Evolutionary conservation across 208 protist species (phyloP).

Genomic region (Strigomonas galati): DNA sequence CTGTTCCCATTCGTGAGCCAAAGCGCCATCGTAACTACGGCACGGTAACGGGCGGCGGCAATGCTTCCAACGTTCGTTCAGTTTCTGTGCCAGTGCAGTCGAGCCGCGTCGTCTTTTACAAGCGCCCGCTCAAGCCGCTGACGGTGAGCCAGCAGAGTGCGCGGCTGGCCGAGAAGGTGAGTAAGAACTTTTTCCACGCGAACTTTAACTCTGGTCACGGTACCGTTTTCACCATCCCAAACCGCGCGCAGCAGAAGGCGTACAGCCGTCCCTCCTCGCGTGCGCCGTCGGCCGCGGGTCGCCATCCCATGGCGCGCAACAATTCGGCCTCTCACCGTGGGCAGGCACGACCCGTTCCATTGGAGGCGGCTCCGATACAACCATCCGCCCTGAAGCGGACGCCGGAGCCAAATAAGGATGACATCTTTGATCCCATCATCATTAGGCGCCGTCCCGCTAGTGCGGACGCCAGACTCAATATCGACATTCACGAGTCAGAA

Average conservation of each 20-base stretch:
- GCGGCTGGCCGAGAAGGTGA: slow-evolving; percentile 57
- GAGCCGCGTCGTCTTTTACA: slow-evolving; percentile 42
- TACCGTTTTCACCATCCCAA: slow-evolving; percentile 64
- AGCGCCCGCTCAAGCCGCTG: slow-evolving; percentile 28
- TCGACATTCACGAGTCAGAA: slow-evolving; percentile 6
- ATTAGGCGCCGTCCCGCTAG: slow-evolving; percentile 39
- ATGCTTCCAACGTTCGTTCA: slow-evolving; percentile 25
- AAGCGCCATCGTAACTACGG: slow-evolving; percentile 27
- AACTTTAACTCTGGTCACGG: slow-evolving; percentile 78
- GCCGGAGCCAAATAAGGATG: slow-evolving; percentile 2
- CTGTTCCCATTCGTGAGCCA: slow-evolving; percentile 4
- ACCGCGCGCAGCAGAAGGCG: slow-evolving; percentile 51
- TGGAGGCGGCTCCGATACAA: slow-evolving; percentile 22
- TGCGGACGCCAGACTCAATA: slow-evolving; percentile 30
- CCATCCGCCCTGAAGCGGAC: slow-evolving; percentile 48
- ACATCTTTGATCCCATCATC: slow-evolving; percentile 35
- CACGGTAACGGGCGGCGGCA: slow-evolving; percentile 13
- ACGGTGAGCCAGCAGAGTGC: slow-evolving; percentile 60
- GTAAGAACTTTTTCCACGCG: slow-evolving; percentile 71
- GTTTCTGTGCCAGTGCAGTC: slow-evolving; percentile 52
- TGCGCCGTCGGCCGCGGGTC: slow-evolving; percentile 17
- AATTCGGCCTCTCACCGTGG: slow-evolving; percentile 18
- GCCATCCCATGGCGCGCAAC: slow-evolving; percentile 12
- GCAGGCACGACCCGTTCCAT: slow-evolving; percentile 16
- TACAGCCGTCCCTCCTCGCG: slow-evolving; percentile 33